These are phyloP conservation scores for Verbascum thapsus DNA, from an alignment of 257 asterid genomes.

Conservation along the genomic window DNA sequence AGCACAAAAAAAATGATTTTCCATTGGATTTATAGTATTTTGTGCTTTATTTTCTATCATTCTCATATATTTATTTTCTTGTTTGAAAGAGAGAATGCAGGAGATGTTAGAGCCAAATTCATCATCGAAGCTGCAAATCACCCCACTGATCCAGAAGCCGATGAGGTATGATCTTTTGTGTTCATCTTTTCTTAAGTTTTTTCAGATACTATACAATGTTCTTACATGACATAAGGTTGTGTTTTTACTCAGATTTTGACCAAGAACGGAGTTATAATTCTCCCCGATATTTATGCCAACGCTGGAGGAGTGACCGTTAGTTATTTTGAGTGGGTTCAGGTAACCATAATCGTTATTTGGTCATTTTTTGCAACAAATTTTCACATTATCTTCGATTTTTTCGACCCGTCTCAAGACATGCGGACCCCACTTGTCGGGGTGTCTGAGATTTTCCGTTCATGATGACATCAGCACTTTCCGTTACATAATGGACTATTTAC, in stretches of 20 bases:
- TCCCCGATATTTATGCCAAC: constrained; percentile 79
- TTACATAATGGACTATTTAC: too few species aligned
- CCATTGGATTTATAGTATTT: too few species aligned
- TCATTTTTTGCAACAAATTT: not conserved
- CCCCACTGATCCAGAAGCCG: constrained; percentile 84
- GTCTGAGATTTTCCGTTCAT: too few species aligned
- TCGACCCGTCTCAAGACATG: too few species aligned
- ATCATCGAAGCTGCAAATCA: constrained; percentile 82
- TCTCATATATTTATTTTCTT: not conserved
- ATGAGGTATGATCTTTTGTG: constrained; percentile 49
- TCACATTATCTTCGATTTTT: not conserved
- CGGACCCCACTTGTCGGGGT: too few species aligned
- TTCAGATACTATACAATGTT: not conserved
- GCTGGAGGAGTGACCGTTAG: constrained; percentile 87
- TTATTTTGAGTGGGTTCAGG: constrained; percentile 92
- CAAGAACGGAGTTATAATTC: constrained; percentile 65
- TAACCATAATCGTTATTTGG: constrained; percentile 16
- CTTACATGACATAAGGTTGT: constrained; percentile 5
- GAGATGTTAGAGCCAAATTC: constrained; percentile 59
- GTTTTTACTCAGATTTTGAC: constrained; percentile 57
- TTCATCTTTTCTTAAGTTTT: not conserved
- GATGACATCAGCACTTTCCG: too few species aligned
- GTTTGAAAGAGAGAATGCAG: constrained; percentile 63
- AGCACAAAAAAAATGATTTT: too few species aligned
- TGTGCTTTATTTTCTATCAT: too few species aligned